Base-by-base conservation (phyloP, 2,329 filamentous ascomycete species). In the Zarea fungicola region DNA sequence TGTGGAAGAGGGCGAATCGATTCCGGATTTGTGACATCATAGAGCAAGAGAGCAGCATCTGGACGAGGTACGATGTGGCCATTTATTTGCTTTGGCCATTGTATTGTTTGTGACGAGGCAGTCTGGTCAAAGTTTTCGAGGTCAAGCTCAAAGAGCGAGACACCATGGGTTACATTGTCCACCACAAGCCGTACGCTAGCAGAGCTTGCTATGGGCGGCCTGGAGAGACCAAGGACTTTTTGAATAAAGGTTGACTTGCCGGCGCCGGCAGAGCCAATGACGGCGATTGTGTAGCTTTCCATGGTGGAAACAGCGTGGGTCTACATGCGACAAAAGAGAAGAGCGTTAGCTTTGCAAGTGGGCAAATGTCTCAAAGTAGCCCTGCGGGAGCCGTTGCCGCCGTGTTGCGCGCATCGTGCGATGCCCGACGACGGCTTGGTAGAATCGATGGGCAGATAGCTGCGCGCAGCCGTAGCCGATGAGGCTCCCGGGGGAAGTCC, bases 1-100 rank as follows among this genome's bases (percentile, higher is more conserved):
- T 85, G 80, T 34, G 87, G 84, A 48, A 96, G 74, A 52, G 86
- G 81, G 51, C 78, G 76, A 58, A 95, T 81, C 63, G 84, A 92
- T 52, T 84, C 81, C 57, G 81, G 78, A 63, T 87, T 85, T 66
- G 83, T 87, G 37, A 95, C 86, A 75, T 96, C 89, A 74, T 96
- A 96, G 42, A 97, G 72, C 51, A 92, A 80, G 58, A 96, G 71
- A 39, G 87, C 89, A 18, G 87, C 92, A 60, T 97, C 88, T 60
- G 96, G 79, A 34, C 77, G 78, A 42, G 89, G 88, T 52, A 88
- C 76, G 53, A 84, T 79, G 54, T 83, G 76, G 52, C 88, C 87
- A 61, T 85, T 78, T 57, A 84, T 78, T 60, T 84, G 79, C 57
- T 80, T 82, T 11, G 81, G 82, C 82, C 82, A 85, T 62, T 80